A percentile compares a stretch with the other conserved stretches of the same genome.
Evolutionary conservation across 495 filamentous ascomycete species (phyloP).

Genomic region (Aspergillus homomorphus): DNA sequence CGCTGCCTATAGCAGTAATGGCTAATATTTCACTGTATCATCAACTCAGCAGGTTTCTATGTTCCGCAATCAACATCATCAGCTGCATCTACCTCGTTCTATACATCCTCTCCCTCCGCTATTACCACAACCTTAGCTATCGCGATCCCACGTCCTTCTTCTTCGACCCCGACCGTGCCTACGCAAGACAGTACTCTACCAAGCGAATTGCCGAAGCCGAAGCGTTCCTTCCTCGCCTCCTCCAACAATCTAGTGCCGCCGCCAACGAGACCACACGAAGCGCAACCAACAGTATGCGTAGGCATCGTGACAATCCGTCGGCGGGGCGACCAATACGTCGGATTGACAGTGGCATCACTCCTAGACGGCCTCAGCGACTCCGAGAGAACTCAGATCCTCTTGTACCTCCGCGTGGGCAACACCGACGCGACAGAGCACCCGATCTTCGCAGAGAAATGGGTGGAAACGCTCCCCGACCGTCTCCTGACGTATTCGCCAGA

Average conservation of each 20-base stretch:
- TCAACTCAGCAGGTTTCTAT: background rate
- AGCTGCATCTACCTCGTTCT: conserved; percentile 15
- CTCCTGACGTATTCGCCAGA: conserved; percentile 13
- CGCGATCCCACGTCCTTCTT: conserved; percentile 42
- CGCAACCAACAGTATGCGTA: conserved; percentile 14
- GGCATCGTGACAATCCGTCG: conserved; percentile 20
- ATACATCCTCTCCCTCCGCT: conserved; percentile 23
- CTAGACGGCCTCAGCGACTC: conserved; percentile 38
- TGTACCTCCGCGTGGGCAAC: conserved; percentile 47
- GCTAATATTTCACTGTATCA: background rate
- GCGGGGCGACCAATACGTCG: conserved; percentile 33
- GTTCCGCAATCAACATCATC: background rate
- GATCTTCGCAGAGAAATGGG: conserved; percentile 17
- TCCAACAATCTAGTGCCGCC: conserved; percentile 7
- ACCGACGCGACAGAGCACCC: conserved; percentile 31
- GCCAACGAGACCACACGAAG: background rate
- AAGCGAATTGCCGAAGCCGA: conserved; percentile 31
- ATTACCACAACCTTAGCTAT: conserved; percentile 22
- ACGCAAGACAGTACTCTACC: conserved; percentile 31
- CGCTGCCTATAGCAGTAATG: background rate
- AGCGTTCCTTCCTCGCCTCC: conserved; percentile 28
- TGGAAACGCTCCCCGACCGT: conserved; percentile 18
- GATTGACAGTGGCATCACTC: conserved; percentile 43
- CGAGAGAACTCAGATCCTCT: conserved; percentile 26
- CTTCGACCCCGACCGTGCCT: conserved; percentile 33